These are phyloP conservation scores for Colletotrichum neosansevieriae DNA, from an alignment of 2,329 filamentous ascomycete genomes.

Conservation along the genomic window DNA sequence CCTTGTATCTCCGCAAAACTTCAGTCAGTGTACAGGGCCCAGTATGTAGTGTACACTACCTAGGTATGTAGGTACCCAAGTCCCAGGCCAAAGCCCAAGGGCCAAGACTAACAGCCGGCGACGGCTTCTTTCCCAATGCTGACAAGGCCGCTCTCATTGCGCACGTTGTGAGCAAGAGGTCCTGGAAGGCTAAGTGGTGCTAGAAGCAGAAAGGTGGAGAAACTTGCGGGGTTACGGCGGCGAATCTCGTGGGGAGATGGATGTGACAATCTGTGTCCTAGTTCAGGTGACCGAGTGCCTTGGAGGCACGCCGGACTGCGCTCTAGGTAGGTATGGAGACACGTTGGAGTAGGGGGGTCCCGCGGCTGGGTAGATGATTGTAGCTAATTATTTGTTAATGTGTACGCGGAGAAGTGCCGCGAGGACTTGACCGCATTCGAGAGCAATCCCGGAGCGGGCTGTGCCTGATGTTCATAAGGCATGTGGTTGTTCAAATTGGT, in stretches of 20 bases:
- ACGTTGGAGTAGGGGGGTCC: conserved; percentile 28
- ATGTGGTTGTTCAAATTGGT: not conserved
- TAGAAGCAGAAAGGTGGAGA: conserved; percentile 41
- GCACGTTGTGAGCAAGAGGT: conserved; percentile 38
- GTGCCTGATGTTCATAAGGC: not conserved
- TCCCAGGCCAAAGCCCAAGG: no score
- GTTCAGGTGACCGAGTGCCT: conserved; percentile 7
- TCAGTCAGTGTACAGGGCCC: not conserved
- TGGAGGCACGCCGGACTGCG: not conserved
- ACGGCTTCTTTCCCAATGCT: no score
- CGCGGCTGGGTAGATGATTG: conserved; percentile 24
- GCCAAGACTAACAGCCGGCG: conserved; percentile 28
- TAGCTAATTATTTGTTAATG: conserved; percentile 30
- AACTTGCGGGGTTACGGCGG: conserved; percentile 40
- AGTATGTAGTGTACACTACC: no score
- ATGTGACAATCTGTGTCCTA: conserved; percentile 30
- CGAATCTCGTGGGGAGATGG: conserved; percentile 38
- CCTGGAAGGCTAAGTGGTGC: conserved; percentile 32
- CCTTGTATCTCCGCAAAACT: not conserved
- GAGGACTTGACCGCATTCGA: not conserved
- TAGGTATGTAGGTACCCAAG: no score
- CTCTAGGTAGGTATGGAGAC: conserved; percentile 12
- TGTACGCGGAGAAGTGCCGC: not conserved
- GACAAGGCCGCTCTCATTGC: conserved; percentile 37
- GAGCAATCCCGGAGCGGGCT: not conserved